Percentiles rank a stretch among this genome's conserved stretches.
These are phyloP conservation scores for Nitzschia inconspicua DNA, from an alignment of 108 stramenopile species.

Conservation along the genomic window DNA sequence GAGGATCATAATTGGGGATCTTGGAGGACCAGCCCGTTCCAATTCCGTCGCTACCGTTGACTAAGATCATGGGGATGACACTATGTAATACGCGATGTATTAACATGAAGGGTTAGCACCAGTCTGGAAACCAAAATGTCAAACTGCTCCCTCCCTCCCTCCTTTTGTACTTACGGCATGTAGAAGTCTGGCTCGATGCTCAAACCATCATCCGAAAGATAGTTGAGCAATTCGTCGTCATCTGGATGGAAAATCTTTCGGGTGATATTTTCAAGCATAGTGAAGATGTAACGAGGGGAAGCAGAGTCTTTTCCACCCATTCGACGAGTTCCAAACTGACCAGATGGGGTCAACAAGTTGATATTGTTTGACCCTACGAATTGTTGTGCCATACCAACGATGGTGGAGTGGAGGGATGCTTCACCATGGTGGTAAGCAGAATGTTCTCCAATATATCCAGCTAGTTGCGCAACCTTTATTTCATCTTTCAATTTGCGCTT, in stretches of 20 bases:
- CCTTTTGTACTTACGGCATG: no score
- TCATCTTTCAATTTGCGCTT: constrained; percentile 97
- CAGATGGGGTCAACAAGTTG: constrained; percentile 92
- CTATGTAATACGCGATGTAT: no score
- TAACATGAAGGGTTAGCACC: no score
- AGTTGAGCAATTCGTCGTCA: constrained; percentile 93
- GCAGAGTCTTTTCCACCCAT: constrained; percentile 97
- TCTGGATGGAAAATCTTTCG: constrained; percentile 96
- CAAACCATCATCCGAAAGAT: constrained; percentile 95
- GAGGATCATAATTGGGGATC: constrained; percentile 80
- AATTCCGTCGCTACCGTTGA: constrained; percentile 94
- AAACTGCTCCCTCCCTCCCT: no score
- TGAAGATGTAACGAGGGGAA: constrained; percentile 98
- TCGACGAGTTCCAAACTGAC: constrained; percentile 97
- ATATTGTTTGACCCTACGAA: constrained; percentile 97
- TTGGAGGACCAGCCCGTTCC: constrained; percentile 96
- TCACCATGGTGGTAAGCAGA: constrained; percentile 99
- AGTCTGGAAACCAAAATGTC: no score
- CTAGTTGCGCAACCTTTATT: constrained; percentile 95
- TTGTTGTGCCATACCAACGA: constrained; percentile 96
- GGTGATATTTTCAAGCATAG: constrained; percentile 91
- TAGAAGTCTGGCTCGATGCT: constrained; percentile 96
- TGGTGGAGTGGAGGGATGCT: constrained; percentile 89
- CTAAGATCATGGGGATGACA: constrained; percentile 86
- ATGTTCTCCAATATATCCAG: constrained; percentile 92